Evolutionary conservation across 1,284 basidiomycete genomes (phyloP).

Genomic region (Rhodotorula mucilaginosa): DNA sequence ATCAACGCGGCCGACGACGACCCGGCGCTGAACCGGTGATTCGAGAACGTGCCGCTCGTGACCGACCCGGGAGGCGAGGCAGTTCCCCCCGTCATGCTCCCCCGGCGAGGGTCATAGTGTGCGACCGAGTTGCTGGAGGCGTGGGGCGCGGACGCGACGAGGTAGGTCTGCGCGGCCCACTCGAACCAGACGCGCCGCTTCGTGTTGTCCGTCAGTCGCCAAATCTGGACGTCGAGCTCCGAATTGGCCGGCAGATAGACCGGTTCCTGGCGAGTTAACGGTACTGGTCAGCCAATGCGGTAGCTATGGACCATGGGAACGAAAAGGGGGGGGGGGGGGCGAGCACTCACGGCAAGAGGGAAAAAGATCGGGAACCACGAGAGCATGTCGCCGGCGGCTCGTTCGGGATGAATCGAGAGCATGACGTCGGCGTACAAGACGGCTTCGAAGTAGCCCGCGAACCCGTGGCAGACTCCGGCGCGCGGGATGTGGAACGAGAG

Average conservation of each 20-base stretch:
- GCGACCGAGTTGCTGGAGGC: conserved; percentile 1
- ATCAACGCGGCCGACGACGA: conserved; percentile 7
- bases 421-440: conserved; percentile 84
- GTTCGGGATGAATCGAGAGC: conserved; percentile 89
- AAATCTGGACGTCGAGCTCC: conserved; percentile 89
- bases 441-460: conserved; percentile 97
- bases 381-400: conserved; percentile 88
- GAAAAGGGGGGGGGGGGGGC: too few relatives aligned
- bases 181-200: conserved; percentile 94
- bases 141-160: conserved; percentile 55
- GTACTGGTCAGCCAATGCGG: neutral
- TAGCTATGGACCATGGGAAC: neutral
- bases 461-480: conserved; percentile 90
- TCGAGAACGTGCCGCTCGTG: conserved; percentile 22
- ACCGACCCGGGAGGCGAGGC: conserved; percentile 15
- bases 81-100: neutral
- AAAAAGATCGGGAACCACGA: conserved; percentile 99
- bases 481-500: conserved; percentile 90
- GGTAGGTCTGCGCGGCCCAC: conserved; percentile 91
- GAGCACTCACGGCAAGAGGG: conserved; percentile 64
- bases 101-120: neutral
- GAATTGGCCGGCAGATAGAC: conserved; percentile 87
- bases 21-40: conserved; percentile 4
- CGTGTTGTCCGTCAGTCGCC: conserved; percentile 76
- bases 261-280: conserved; percentile 63